Evolutionary conservation across 352 stramenopile genomes (phyloP).

Genomic region (Pythium oligandrum): DNA sequence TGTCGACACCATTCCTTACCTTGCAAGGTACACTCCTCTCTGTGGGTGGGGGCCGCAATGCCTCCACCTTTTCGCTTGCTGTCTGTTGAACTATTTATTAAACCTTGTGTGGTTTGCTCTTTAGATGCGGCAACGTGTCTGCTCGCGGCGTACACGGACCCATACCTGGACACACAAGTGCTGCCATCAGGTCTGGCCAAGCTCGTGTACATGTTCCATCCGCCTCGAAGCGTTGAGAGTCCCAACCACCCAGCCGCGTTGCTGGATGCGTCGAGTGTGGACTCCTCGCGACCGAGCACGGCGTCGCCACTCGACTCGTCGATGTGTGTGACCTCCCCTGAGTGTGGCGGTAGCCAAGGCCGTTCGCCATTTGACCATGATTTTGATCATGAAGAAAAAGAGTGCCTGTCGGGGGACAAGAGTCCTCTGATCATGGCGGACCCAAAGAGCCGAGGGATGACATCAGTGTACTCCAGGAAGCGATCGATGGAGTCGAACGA

Average conservation of each 20-base stretch:
- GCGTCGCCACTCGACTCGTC: constrained; percentile 62
- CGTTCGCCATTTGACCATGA: constrained; percentile 70
- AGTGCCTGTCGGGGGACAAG: neutral
- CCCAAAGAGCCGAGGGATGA: too few species aligned
- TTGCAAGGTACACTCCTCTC: constrained; percentile 74
- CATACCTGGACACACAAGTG: constrained; percentile 76
- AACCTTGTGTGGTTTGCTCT: constrained; percentile 47
- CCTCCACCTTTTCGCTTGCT: constrained; percentile 4
- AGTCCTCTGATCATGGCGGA: neutral
- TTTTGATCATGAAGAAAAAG: constrained; percentile 52
- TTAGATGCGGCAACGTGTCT: constrained; percentile 79
- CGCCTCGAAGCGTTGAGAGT: constrained; percentile 49
- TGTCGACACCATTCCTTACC: constrained; percentile 62
- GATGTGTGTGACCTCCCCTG: constrained; percentile 66
- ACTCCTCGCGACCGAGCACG: constrained; percentile 20
- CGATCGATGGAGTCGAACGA: too few species aligned
- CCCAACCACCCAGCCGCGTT: constrained; percentile 22
- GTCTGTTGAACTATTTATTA: constrained; percentile 57
- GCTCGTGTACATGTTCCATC: constrained; percentile 72
- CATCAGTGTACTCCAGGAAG: too few species aligned
- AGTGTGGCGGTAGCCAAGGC: constrained; percentile 64
- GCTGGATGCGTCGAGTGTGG: constrained; percentile 11
- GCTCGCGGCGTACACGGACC: constrained; percentile 69
- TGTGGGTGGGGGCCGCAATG: constrained; percentile 19
- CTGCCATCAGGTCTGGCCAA: constrained; percentile 65